Conservation (phyloP, 495 filamentous ascomycete genomes). For the Penicillium odoratum region DNA sequence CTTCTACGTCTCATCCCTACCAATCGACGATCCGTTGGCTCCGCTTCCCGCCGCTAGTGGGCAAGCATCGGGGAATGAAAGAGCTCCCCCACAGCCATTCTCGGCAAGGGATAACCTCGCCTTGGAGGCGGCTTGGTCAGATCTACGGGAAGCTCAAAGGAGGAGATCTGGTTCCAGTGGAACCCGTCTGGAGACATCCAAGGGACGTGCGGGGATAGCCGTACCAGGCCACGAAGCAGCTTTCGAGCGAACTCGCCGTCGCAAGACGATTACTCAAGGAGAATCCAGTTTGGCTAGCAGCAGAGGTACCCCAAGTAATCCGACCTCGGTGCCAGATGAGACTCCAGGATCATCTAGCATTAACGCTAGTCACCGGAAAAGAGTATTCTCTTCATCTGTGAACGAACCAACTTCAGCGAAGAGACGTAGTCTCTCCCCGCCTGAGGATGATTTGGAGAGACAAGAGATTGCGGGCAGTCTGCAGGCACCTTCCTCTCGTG, state of each 20-base stretch:
- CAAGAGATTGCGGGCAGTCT: conserved; percentile 23
- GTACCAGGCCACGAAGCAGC: conserved; percentile 41
- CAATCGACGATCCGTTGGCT: conserved; percentile 81
- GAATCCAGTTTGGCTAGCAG: conserved; percentile 31
- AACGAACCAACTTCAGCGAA: conserved; percentile 19
- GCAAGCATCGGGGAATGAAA: conserved; percentile 47
- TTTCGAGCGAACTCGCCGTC: conserved; percentile 34
- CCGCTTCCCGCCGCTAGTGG: conserved; percentile 58
- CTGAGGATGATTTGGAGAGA: conserved; percentile 19
- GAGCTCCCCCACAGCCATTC: conserved; percentile 71
- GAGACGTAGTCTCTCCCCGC: conserved; percentile 22
- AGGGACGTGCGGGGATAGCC: conserved; percentile 38
- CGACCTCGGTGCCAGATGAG: background rate
- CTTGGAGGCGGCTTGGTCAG: conserved; percentile 71
- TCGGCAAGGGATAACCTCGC: conserved; percentile 70
- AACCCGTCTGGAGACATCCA: conserved; percentile 35
- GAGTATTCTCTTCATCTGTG: conserved; percentile 28
- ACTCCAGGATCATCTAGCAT: conserved; percentile 4
- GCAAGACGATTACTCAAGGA: conserved; percentile 23
- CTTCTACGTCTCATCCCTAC: conserved; percentile 74
- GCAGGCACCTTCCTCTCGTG: conserved; percentile 31
- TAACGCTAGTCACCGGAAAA: conserved; percentile 20
- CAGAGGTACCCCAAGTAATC: conserved; percentile 19
- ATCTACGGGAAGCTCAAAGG: conserved; percentile 47
- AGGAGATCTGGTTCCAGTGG: conserved; percentile 26